phyloP scores from a whole-genome alignment of 805 yeast genomes.

The Saccharomycopsis javanensis region DNA sequence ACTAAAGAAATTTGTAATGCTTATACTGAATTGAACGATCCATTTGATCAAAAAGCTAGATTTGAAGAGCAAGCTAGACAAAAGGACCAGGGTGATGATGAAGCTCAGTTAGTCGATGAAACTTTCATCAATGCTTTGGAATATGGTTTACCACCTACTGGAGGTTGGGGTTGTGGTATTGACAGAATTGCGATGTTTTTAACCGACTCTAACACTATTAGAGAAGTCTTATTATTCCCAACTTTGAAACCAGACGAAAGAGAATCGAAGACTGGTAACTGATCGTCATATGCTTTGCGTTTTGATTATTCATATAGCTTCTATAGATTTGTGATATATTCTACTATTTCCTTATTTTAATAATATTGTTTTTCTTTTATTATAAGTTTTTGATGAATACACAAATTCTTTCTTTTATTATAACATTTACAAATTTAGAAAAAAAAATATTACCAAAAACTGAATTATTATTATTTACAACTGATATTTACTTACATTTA shows the following conservation, averaged over 20 bases:
- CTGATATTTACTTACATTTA: background rate
- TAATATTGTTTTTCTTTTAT: too few relatives aligned
- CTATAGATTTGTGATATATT: too few relatives aligned
- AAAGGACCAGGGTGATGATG: conserved; percentile 98
- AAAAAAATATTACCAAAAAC: background rate
- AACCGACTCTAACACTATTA: conserved; percentile 90
- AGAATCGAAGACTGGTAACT: conserved; percentile 12
- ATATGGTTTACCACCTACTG: conserved; percentile 97
- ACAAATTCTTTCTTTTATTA: background rate
- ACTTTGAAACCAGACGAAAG: conserved; percentile 87
- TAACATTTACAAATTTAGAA: background rate
- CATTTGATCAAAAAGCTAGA: conserved; percentile 94
- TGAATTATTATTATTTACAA: too few relatives aligned
- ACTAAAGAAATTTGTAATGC: conserved; percentile 98
- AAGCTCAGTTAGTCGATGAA: conserved; percentile 94
- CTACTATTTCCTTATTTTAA: too few relatives aligned
- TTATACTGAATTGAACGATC: conserved; percentile 97
- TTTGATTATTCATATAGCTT: too few relatives aligned
- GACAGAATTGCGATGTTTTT: conserved; percentile 95
- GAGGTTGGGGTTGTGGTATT: conserved; percentile 95
- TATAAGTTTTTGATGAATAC: too few relatives aligned
- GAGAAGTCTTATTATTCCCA: conserved; percentile 97
- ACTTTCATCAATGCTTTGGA: conserved; percentile 95
- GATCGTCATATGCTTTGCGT: background rate
- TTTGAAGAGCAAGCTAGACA: conserved; percentile 99